These are phyloP conservation scores for Penicillium sp. DNA, from an alignment of 2,329 filamentous ascomycete species.

Conservation along the genomic window DNA sequence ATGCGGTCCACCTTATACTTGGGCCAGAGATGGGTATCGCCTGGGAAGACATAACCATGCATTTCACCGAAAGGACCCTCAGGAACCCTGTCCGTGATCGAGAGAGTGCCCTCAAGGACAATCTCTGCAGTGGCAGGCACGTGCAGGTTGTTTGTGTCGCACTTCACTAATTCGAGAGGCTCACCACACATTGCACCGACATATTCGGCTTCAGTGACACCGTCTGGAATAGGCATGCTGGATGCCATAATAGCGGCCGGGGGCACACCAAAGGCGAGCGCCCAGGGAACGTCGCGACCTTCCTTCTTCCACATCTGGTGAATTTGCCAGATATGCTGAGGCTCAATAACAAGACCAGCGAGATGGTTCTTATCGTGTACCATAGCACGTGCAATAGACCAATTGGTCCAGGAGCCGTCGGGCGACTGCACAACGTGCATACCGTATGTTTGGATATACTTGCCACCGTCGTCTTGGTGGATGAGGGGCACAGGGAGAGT, in stretches of 20 bases:
- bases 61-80: constrained; percentile 59
- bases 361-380: constrained; percentile 50
- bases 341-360: constrained; percentile 47
- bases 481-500: constrained; percentile 49
- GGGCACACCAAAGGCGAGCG: constrained; percentile 54
- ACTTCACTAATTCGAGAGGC: constrained; percentile 55
- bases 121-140: constrained; percentile 58
- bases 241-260: constrained; percentile 56
- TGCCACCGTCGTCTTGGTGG: constrained; percentile 53
- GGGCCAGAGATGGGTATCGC: constrained; percentile 44
- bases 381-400: constrained; percentile 50
- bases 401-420: constrained; percentile 52
- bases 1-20: constrained; percentile 52
- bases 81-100: constrained; percentile 45
- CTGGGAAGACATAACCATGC: constrained; percentile 52
- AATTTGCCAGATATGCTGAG: constrained; percentile 55
- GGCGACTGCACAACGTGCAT: constrained; percentile 54
- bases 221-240: constrained; percentile 55
- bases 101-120: constrained; percentile 56
- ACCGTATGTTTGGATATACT: constrained; percentile 57
- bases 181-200: constrained; percentile 53
- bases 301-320: constrained; percentile 52
- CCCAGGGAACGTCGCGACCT: constrained; percentile 54
- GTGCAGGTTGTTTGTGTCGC: constrained; percentile 54
- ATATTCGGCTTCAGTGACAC: constrained; percentile 54